Evolutionary conservation across 2,329 filamentous ascomycete species (phyloP).

Genomic region (Aspergillus tamarii): DNA sequence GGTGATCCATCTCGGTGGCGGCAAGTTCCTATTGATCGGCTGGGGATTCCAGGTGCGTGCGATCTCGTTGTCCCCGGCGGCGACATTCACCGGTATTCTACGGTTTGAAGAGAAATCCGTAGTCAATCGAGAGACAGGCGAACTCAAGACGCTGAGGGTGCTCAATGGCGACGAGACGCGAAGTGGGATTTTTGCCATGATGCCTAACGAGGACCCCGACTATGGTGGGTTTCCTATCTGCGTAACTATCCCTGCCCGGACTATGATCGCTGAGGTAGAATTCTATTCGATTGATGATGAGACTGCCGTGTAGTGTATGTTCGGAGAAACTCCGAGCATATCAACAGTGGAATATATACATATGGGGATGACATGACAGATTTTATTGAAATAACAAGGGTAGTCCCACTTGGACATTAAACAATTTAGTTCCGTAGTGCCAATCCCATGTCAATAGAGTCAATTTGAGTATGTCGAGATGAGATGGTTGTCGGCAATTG

Average conservation of each 20-base stretch:
- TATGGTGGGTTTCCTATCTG: conserved; percentile 61
- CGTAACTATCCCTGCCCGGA: conserved; percentile 55
- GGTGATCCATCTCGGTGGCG: conserved; percentile 44
- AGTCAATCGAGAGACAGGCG: conserved; percentile 33
- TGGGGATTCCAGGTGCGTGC: conserved; percentile 49
- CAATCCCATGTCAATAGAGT: neutral
- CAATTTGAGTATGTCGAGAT: too few relatives aligned
- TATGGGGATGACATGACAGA: too few relatives aligned
- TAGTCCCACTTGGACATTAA: neutral
- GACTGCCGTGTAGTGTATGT: neutral
- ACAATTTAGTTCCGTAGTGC: neutral
- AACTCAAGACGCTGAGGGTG: conserved; percentile 40
- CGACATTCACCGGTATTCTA: conserved; percentile 49
- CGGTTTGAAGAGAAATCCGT: conserved; percentile 47
- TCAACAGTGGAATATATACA: too few relatives aligned
- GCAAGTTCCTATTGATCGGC: conserved; percentile 49
- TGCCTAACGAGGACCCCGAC: conserved; percentile 60
- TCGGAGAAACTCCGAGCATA: too few relatives aligned
- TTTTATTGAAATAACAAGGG: too few relatives aligned
- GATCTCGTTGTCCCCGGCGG: conserved; percentile 30
- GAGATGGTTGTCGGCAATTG: neutral
- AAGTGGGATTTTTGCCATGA: conserved; percentile 54
- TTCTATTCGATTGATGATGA: neutral
- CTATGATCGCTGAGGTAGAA: neutral
- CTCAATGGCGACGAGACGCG: conserved; percentile 53